Evolutionary conservation across 305 asterid species (phyloP).

Genomic region (Rubia peregrina): DNA sequence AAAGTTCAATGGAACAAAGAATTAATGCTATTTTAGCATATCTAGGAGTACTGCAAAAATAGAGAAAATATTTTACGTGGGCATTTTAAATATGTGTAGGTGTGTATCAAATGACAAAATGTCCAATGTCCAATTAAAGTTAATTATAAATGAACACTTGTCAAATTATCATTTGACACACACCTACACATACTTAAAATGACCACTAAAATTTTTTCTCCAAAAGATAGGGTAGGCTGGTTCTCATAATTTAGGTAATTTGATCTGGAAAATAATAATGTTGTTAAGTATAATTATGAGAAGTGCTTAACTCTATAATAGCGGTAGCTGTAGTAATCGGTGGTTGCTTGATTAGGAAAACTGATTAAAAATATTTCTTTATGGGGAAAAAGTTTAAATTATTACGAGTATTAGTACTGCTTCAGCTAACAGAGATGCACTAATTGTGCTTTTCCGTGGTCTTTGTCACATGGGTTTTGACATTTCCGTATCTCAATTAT

Average conservation of each 20-base stretch:
- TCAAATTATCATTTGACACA: no score
- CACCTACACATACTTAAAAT: no score
- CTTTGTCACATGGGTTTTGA: slow-evolving; percentile 10
- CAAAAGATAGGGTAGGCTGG: slow-evolving; percentile 1
- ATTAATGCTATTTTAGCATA: not conserved
- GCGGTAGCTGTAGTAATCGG: not conserved
- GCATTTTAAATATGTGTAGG: no score
- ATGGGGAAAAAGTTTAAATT: not conserved
- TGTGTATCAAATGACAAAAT: no score
- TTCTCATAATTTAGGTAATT: not conserved
- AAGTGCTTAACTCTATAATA: not conserved
- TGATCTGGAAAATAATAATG: not conserved
- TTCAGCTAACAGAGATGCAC: not conserved
- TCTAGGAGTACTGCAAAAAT: not conserved
- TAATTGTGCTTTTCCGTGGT: not conserved
- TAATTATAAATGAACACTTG: no score
- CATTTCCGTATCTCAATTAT: not conserved
- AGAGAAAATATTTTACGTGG: no score
- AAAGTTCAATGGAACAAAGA: not conserved
- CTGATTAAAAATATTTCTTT: not conserved
- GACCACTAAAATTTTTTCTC: no score
- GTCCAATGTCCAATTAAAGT: no score
- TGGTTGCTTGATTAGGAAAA: not conserved
- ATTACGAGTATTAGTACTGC: not conserved
- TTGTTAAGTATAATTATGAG: not conserved